Evolutionary conservation across 345 rosid genomes (phyloP), one percentile per base, ranked within the genome.

Genomic region (Linum usitatissimum): DNA sequence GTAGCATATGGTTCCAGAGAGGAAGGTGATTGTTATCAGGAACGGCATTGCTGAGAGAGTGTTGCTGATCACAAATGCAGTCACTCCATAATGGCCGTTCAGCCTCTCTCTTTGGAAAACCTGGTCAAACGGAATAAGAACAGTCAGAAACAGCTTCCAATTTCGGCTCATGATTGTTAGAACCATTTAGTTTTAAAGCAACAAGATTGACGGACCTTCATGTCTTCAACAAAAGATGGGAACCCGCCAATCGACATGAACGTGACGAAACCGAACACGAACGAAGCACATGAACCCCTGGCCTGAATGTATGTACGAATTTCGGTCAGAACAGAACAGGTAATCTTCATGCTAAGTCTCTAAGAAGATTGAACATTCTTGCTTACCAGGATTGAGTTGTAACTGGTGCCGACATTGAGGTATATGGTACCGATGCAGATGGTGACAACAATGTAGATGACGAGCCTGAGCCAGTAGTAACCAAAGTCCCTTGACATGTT

Each of bases 401-500:
- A 89, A 62, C 89, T 62, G 2, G 98, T 92, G 40, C 98, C 98
- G 3, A 92, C 84, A 64, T 92, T 74, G 69, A 86, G 70, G 59
- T 89, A 92, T 71, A 92, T 92, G 30, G 96, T 89, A 65, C 98
- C 96, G 9, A 89, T 89, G 78, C 98, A 92, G 78, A 89, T 0
- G 0, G 98, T 84, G 57, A 92, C 93, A 13, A 89, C 68, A 42
- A 86, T 55, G 72, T 92, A 92, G 56, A 92, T 92, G 9, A 77
- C 73, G 53, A 92, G 96, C 81, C 98, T 80, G 30, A 92, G 86
- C 98, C 98, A 92, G 82, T 89, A 92, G 63, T 92, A 92, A 9
- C 96, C 98, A 18, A 92, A 89, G 74, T 92, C 98, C 62, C 98
- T 81, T 9, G 93, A 92, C 98, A 92, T 92, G 83, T 92, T 92